Evolutionary conservation across 139 green algal species (phyloP).

Genomic region (Picochlorum sp.): DNA sequence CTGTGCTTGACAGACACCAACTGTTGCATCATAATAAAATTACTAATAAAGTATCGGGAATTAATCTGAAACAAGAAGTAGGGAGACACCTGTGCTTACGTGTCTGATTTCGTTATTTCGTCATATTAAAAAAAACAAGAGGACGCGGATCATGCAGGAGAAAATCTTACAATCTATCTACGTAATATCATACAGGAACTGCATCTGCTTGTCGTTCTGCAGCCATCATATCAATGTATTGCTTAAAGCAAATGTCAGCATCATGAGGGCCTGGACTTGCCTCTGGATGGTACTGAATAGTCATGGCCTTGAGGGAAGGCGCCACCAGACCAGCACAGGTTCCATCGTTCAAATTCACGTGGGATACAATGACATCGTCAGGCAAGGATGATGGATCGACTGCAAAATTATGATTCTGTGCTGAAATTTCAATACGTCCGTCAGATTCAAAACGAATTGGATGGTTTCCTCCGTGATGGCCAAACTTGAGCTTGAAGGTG

Average conservation of each 20-base stretch:
- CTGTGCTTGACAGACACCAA: too few species aligned
- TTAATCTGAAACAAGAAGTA: too few species aligned
- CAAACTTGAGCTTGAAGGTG: constrained; percentile 99
- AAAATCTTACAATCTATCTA: not conserved
- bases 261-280: constrained; percentile 94
- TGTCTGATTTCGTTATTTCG: not conserved
- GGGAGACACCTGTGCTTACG: too few species aligned
- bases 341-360: constrained; percentile 99
- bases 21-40: too few species aligned
- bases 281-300: constrained; percentile 99
- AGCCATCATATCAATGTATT: constrained; percentile 78
- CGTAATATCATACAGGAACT: constrained; percentile 3
- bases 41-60: too few species aligned
- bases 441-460: constrained; percentile 69
- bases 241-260: constrained; percentile 86
- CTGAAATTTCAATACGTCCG: constrained; percentile 66
- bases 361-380: constrained; percentile 68
- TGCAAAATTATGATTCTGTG: constrained; percentile 99
- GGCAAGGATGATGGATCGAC: constrained; percentile 88
- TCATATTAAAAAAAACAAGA: not conserved
- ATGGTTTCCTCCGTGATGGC: constrained; percentile 99
- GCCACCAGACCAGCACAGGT: constrained; percentile 83
- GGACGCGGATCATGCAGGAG: too few species aligned
- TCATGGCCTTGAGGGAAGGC: constrained; percentile 61
- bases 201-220: constrained; percentile 15